These are phyloP conservation scores for Clarireedia hainanense DNA, from an alignment of 2,329 filamentous ascomycete genomes.

Conservation along the genomic window DNA sequence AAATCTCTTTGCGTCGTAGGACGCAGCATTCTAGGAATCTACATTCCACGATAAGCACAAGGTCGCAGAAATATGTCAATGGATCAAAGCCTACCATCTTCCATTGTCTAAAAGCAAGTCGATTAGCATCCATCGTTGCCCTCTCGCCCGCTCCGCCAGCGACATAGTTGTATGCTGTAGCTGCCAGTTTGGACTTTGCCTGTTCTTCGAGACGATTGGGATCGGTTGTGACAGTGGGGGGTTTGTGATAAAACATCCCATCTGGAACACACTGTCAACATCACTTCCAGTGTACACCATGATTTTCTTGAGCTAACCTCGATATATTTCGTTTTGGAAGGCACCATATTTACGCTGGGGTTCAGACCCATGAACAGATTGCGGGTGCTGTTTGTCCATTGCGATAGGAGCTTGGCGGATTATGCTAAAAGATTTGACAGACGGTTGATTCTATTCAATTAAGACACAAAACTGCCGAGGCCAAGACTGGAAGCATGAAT, in stretches of 20 bases:
- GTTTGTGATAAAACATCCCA: slow-evolving; percentile 40
- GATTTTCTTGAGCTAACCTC: slow-evolving; percentile 8
- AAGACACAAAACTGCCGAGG: no score
- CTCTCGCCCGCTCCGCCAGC: slow-evolving; percentile 54
- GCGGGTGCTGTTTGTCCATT: slow-evolving; percentile 17
- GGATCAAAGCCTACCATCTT: slow-evolving; percentile 35
- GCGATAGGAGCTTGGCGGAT: neutral
- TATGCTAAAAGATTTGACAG: neutral
- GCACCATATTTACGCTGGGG: slow-evolving; percentile 19
- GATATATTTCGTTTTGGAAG: slow-evolving; percentile 21
- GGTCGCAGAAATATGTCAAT: neutral
- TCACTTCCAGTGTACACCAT: no score
- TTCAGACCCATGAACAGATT: slow-evolving; percentile 12
- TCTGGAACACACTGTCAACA: slow-evolving; percentile 19
- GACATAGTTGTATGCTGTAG: slow-evolving; percentile 50
- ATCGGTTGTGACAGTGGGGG: slow-evolving; percentile 50
- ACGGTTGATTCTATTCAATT: no score
- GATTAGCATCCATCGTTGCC: slow-evolving; percentile 55
- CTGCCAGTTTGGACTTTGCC: slow-evolving; percentile 40
- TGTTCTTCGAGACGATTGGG: slow-evolving; percentile 48
- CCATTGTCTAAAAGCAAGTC: slow-evolving; percentile 57
- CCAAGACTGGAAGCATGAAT: no score
- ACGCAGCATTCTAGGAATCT: slow-evolving; percentile 48
- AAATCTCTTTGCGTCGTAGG: slow-evolving; percentile 23
- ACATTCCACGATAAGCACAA: neutral